Evolutionary conservation across 2,329 filamentous ascomycete species (phyloP).

Genomic region (Botrytis aclada): DNA sequence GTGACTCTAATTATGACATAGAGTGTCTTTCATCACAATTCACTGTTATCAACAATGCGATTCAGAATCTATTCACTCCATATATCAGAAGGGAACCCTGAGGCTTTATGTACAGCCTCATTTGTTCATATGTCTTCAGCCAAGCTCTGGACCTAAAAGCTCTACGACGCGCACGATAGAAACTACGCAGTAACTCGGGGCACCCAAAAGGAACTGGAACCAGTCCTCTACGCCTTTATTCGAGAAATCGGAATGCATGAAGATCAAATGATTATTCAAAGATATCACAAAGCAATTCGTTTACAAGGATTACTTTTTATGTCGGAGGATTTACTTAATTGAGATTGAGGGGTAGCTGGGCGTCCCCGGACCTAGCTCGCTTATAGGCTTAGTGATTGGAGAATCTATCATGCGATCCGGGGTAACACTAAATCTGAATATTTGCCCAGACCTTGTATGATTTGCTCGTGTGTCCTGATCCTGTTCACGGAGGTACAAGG

Average conservation of each 20-base stretch:
- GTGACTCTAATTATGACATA: background rate
- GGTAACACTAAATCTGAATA: background rate
- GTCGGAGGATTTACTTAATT: background rate
- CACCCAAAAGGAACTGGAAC: background rate
- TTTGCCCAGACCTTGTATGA: background rate
- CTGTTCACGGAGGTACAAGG: conserved; percentile 2
- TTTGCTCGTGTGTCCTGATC: background rate
- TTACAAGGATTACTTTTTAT: background rate
- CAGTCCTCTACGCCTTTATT: background rate
- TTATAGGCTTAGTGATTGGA: background rate
- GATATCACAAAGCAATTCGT: background rate
- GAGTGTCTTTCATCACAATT: background rate
- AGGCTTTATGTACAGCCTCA: background rate
- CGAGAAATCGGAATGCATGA: background rate
- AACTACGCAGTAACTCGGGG: background rate
- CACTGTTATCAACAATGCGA: background rate
- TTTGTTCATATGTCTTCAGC: background rate
- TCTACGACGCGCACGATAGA: background rate
- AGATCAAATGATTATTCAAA: background rate
- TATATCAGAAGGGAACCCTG: background rate
- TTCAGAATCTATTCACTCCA: background rate
- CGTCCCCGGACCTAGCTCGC: background rate
- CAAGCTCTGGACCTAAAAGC: background rate
- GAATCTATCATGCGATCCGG: background rate
- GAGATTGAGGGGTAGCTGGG: background rate